Conservation (phyloP, 2,329 filamentous ascomycete species). For the Claviceps arundinis region DNA sequence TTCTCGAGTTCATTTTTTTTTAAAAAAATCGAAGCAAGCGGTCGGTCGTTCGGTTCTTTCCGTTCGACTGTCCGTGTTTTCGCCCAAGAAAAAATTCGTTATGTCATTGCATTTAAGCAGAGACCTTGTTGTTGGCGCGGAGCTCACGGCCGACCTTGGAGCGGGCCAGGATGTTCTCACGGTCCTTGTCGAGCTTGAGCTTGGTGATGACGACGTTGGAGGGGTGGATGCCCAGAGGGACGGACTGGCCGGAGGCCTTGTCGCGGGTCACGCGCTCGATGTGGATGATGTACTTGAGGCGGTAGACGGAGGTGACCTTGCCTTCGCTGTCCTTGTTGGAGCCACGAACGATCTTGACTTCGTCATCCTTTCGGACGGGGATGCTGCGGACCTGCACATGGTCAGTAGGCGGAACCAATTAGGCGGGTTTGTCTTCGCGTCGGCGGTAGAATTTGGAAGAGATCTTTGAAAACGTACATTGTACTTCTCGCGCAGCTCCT, state of each 20-base stretch:
- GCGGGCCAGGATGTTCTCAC: conserved; percentile 76
- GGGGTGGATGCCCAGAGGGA: conserved; percentile 86
- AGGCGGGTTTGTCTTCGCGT: background rate
- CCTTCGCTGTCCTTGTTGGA: conserved; percentile 96
- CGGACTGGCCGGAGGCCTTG: conserved; percentile 93
- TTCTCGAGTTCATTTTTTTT: too few relatives aligned
- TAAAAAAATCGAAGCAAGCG: background rate
- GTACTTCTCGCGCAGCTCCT: conserved; percentile 98
- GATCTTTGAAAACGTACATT: conserved; percentile 51
- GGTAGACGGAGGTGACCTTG: conserved; percentile 96
- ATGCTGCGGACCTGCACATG: conserved; percentile 69
- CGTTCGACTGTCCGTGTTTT: background rate
- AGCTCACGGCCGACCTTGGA: conserved; percentile 70
- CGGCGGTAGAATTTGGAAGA: background rate
- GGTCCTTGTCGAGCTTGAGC: conserved; percentile 96
- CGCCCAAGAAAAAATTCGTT: background rate
- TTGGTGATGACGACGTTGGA: conserved; percentile 98
- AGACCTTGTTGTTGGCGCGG: conserved; percentile 56
- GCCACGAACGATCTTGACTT: conserved; percentile 85
- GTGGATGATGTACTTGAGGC: conserved; percentile 95
- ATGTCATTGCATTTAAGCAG: conserved; percentile 28
- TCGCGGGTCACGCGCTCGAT: conserved; percentile 93
- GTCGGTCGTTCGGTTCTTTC: conserved; percentile 8
- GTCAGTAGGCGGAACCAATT: background rate
- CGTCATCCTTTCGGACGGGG: conserved; percentile 95